Evolutionary conservation across 2,329 filamentous ascomycete species (phyloP).

Genomic region (Berkeleyomyces rouxiae): DNA sequence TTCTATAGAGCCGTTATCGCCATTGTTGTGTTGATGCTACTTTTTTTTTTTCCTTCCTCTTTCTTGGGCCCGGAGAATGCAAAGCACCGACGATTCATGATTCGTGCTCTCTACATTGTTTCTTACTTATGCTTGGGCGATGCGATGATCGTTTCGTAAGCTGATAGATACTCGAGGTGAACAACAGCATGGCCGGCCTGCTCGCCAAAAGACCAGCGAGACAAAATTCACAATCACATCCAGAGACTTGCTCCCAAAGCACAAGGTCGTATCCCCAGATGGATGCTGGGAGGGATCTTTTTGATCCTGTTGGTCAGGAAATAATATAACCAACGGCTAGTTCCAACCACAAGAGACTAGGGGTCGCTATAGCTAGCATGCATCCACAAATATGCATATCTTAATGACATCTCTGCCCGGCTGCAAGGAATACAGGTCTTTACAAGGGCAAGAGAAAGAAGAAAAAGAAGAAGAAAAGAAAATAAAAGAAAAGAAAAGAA

Average conservation of each 20-base stretch:
- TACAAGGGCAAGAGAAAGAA: background rate
- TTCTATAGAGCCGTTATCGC: background rate
- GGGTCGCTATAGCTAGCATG: background rate
- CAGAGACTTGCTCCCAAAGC: background rate
- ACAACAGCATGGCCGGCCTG: too few species aligned
- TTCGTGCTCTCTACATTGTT: background rate
- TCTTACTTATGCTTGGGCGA: background rate
- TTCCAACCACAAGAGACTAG: background rate
- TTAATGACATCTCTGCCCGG: constrained; percentile 1
- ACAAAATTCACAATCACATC: background rate
- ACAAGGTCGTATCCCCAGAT: background rate
- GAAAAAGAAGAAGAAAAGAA: background rate
- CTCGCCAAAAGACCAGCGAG: too few species aligned
- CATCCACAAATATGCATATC: constrained; percentile 6
- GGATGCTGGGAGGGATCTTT: background rate
- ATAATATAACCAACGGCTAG: background rate
- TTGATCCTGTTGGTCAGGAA: background rate
- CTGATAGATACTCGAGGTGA: too few species aligned
- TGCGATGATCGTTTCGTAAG: too few species aligned
- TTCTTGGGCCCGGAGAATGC: background rate
- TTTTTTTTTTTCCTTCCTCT: background rate
- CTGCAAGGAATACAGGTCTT: background rate
- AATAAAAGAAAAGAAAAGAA: background rate
- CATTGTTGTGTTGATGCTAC: background rate
- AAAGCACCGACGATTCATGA: background rate